These are phyloP conservation scores for Botrytis pseudocinerea DNA, from an alignment of 2,329 filamentous ascomycete genomes.

Conservation along the genomic window DNA sequence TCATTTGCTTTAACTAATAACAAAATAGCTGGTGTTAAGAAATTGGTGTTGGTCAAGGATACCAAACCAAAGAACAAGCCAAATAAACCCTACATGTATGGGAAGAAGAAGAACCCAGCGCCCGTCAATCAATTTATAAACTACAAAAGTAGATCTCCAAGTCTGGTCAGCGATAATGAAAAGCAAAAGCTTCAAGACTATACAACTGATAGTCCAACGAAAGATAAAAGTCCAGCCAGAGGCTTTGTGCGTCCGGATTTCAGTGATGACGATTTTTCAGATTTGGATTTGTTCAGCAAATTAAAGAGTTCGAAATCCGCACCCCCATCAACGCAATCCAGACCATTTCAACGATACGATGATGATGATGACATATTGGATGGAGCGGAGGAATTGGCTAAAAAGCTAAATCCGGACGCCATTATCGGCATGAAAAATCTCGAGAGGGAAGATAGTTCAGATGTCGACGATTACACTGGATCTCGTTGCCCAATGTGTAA, in stretches of 20 bases:
- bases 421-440: not conserved
- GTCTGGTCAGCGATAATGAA: constrained; percentile 15
- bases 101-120: constrained; percentile 19
- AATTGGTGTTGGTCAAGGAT: not conserved
- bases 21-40: constrained; percentile 16
- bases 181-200: constrained; percentile 1
- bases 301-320: not conserved
- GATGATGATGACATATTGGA: constrained; percentile 20
- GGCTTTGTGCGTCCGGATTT: constrained; percentile 3
- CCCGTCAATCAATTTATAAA: not conserved
- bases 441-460: not conserved
- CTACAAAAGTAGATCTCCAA: constrained; percentile 17
- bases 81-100: not conserved
- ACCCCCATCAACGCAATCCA: not conserved
- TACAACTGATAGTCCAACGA: not conserved
- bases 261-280: constrained; percentile 10
- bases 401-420: not conserved
- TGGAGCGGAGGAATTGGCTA: constrained; percentile 7
- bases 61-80: not conserved
- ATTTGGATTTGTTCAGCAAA: constrained; percentile 2
- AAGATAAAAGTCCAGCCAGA: constrained; percentile 8
- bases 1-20: constrained; percentile 10
- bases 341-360: constrained; percentile 13
- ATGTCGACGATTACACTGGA: constrained; percentile 8
- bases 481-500: constrained; percentile 67